Evolutionary conservation across 2,329 filamentous ascomycete genomes (phyloP), one percentile per base, ranked within the genome.

Genomic region (Ploettnerulaceae sp.): DNA sequence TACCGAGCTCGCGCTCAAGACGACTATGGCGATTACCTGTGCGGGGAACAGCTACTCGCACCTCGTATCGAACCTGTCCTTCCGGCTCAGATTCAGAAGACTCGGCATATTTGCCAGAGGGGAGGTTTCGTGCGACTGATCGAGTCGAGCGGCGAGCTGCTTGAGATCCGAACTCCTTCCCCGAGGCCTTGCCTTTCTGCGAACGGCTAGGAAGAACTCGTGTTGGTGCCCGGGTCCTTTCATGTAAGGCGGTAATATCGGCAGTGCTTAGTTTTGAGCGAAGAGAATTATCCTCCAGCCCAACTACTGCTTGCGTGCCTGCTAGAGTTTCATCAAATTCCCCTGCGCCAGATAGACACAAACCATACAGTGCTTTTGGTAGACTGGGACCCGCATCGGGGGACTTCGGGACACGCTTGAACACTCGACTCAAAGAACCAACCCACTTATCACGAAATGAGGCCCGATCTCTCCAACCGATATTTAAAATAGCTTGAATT

Each of bases 361-460:
- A 15, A 14, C 24, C n/a, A 12, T 37, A 7, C 2, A 21, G 25
- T 15, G 26, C n/a, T 28, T 34, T 41, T n/a, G 36, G 15, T 4
- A 41, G 20, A 14, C 29, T 36, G n/a, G 31, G 17, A 17, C 25
- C 20, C 5, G 35, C 18, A 7, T 28, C 26, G 2, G 61, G 63
- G 25, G 71, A 62, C 15, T 66, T 53, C 12, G 64, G 66, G 2
- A 64, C 67, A 12, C 79, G 71, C 38, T 81, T 72, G 58, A 88
- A 90, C 2, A 89, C 75, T 9, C 71, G 73, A 45, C 81, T 76
- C 41, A 96, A 70, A 52, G 74, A 81, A n/a, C 76, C 72, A 39
- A 81, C 81, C 87, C 89, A 95, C 54, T 79, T 77, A 55, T 84
- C 80, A 29, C 90, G 79, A 59, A 96, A 83, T n/a, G 76, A 75